Base-by-base conservation (phyloP, 305 asterid species). In the Rubia occidens region DNA sequence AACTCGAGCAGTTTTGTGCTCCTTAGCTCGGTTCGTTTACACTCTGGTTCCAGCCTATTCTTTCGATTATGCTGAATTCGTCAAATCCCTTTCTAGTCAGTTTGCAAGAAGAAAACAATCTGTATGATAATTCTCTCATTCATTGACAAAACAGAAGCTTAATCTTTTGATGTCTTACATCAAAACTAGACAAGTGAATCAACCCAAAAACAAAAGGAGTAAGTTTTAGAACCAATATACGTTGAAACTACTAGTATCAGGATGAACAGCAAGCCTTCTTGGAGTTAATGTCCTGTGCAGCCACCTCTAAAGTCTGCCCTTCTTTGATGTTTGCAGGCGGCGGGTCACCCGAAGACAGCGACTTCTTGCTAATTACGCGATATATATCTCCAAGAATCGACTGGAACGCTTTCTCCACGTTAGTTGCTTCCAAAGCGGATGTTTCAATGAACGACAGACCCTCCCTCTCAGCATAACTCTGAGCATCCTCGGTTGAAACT, bases 371-470 rank as follows among this genome's bases (percentile, higher is more conserved):
- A 58, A 84, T 82, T 64, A 80, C 84, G 61, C 91, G 71, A 66
- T 85, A 85, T 65, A 87, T 87, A 78, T 87, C 95, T 24, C 81
- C 82, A 20, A 87, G 95, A 59, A 84, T 83, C 7, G 83, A 79
- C 72, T 85, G 91, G 80, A 87, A 87, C 60, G 91, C 70, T 72
- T 79, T 84, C 82, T 87, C 95, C 24, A 87, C 95, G 32, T 87
- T 85, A 26, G 78, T 85, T 56, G 91, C 91, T 80, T 87, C 95
- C 61, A 87, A 73, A 68, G 95, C 95, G 62, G 91, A 85, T 8
- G 95, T 87, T 72, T 87, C 95, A 17, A 87, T 85, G 73, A 85
- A 87, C 10, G 91, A 85, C 60, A 87, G 86, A 66, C 89, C 95
- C 73, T 87, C 95, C 64, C 44, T 84, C 74, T 87, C 95, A 1